Evolutionary conservation across 2,329 filamentous ascomycete genomes (phyloP), one percentile per base, ranked within the genome.

Genomic region (Pyrenophora seminiperda): DNA sequence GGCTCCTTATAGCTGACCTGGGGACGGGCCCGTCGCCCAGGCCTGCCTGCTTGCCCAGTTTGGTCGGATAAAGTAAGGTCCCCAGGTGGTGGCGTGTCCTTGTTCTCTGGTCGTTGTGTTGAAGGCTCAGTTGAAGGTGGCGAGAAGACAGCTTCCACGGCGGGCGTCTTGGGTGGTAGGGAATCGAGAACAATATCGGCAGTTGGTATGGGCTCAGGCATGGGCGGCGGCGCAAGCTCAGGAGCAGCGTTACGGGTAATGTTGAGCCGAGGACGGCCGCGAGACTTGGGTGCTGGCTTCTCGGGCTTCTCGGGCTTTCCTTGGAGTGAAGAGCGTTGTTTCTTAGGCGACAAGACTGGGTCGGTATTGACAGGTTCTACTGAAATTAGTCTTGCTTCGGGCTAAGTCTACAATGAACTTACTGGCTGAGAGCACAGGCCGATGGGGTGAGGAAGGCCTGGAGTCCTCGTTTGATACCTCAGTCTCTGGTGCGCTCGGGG

Each of bases 321-420:
- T 38, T 61, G 53, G 11, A 49, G 34, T 42, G 69, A 61, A 39
- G 66, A 55, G 47, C 63, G 59, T 50, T 73, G 64, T 60, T 75
- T 75, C 58, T 73, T 72, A 2, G 75, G 75, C 13, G 75, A 76
- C n/a, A 74, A 53, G 10, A 73, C 53, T 24, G 73, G 71, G 50
- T 76, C 79, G n/a, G 73, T 71, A 56, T 83, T 83, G 40, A 77
- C 71, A 50, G 70, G 78, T 71, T 81, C 79, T 82, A 37, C 1
- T 27, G 7, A 24, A 13, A 43, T 65, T 46, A 65, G 59, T 36
- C 13, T 45, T 14, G 46, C 13, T 68, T 53, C 56, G 32, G 41
- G 24, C 22, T 5, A 7, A 29, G 38, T 18, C 33, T 42, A 27
- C 15, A 47, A n/a, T 54, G 20, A 22, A 67, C 73, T 56, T 68